Evolutionary conservation across 495 filamentous ascomycete genomes (phyloP).

Genomic region (Daldinia grandis): DNA sequence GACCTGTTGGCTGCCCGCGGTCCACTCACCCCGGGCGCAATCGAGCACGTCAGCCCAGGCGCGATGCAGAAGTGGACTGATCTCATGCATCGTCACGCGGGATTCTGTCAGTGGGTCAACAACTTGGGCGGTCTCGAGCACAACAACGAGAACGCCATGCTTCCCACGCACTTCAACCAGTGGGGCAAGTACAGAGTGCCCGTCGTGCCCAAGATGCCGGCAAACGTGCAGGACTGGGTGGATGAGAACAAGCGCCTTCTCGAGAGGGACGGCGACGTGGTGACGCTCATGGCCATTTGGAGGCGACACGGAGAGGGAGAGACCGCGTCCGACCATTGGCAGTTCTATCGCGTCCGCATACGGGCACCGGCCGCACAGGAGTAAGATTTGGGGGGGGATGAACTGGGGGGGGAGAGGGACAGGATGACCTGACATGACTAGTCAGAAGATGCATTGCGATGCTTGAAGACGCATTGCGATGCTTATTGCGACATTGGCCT

Average conservation of each 20-base stretch:
- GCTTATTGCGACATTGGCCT: neutral
- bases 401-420: no score
- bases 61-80: conserved; percentile 8
- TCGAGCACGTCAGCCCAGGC: neutral
- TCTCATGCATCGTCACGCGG: neutral
- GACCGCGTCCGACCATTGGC: neutral
- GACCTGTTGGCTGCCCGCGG: neutral
- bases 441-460: neutral
- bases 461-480: neutral
- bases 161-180: conserved; percentile 22
- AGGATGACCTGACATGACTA: neutral
- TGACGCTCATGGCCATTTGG: conserved; percentile 1
- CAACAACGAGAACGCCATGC: neutral
- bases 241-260: neutral
- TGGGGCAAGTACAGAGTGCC: conserved; percentile 6
- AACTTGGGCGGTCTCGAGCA: conserved; percentile 1
- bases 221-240: neutral
- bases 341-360: neutral
- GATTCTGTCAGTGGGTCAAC: conserved; percentile 13
- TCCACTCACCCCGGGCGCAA: neutral
- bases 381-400: neutral
- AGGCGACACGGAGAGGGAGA: neutral
- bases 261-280: neutral
- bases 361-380: neutral
- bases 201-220: neutral